These are phyloP conservation scores for Candida gigantensis DNA, from an alignment of 1,139 yeast species.

Conservation along the genomic window DNA sequence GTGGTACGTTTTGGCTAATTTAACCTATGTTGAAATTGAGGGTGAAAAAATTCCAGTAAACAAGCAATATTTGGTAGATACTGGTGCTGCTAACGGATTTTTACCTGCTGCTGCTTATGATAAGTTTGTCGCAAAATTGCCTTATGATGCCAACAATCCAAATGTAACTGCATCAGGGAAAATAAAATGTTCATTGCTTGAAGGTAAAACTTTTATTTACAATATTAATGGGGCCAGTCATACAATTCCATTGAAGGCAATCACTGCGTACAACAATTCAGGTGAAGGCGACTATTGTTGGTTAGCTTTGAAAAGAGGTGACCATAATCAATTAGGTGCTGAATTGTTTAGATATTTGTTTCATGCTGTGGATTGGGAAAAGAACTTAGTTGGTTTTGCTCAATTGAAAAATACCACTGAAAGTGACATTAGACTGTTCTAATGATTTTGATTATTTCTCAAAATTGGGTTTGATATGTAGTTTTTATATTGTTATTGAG, in stretches of 20 bases:
- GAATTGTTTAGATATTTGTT: constrained; percentile 7
- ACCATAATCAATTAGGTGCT: constrained; percentile 4
- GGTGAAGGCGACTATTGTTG: neutral
- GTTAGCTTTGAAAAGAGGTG: neutral
- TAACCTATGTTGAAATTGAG: constrained; percentile 2
- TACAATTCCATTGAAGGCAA: constrained; percentile 3
- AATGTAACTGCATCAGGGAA: neutral
- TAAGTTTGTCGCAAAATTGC: constrained; percentile 6
- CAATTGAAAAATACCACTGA: constrained; percentile 5
- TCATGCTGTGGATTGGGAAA: constrained; percentile 6
- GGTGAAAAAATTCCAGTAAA: constrained; percentile 4
- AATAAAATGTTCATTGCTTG: constrained; percentile 1
- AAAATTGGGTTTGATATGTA: too few species aligned
- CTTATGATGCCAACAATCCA: constrained; percentile 2
- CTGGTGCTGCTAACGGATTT: constrained; percentile 1
- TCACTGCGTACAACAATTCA: neutral
- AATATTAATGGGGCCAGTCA: constrained; percentile 3
- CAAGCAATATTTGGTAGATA: constrained; percentile 4
- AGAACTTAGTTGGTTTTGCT: constrained; percentile 5
- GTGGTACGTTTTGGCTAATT: constrained; percentile 3
- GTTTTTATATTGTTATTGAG: too few species aligned
- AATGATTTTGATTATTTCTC: too few species aligned
- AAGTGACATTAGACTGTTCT: constrained; percentile 2
- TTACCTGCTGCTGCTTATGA: constrained; percentile 3
- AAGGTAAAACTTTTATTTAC: constrained; percentile 4